phyloP scores from a whole-genome alignment of 140 eudicot species.

The Oenanthe javanica region DNA sequence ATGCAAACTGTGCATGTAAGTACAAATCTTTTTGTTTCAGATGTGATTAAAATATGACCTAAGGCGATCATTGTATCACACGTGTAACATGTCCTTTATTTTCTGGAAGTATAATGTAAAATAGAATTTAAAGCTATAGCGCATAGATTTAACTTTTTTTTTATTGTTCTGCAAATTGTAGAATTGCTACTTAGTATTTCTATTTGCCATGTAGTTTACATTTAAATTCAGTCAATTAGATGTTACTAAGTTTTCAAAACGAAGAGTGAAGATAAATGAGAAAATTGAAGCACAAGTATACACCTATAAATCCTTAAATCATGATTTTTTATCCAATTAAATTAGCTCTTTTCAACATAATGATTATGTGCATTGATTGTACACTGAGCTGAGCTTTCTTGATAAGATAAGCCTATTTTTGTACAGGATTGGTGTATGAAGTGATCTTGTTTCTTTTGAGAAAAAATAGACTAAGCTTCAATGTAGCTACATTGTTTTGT shows the following conservation, averaged over 20 bases:
- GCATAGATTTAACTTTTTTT: neutral
- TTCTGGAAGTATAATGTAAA: neutral
- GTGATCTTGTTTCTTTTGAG: neutral
- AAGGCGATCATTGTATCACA: neutral
- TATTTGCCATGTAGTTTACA: neutral
- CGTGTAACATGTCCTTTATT: neutral
- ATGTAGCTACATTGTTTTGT: neutral
- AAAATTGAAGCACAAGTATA: neutral
- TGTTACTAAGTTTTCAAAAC: neutral
- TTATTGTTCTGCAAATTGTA: neutral
- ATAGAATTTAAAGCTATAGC: neutral
- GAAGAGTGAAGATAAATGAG: neutral
- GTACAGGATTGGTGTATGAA: neutral
- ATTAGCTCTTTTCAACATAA: neutral
- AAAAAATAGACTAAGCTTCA: neutral
- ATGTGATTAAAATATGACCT: neutral
- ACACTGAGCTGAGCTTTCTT: neutral
- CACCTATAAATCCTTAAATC: neutral
- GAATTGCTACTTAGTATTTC: neutral
- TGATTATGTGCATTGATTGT: neutral
- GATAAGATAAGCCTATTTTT: neutral
- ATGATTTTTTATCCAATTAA: neutral
- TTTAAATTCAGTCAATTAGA: neutral
- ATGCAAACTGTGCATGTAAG: conserved; percentile 31
- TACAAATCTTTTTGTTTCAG: neutral